Evolutionary conservation across 768 basidiomycete species (phyloP), one percentile per base, ranked within the genome.

Genomic region (Macrocybe gigantea): DNA sequence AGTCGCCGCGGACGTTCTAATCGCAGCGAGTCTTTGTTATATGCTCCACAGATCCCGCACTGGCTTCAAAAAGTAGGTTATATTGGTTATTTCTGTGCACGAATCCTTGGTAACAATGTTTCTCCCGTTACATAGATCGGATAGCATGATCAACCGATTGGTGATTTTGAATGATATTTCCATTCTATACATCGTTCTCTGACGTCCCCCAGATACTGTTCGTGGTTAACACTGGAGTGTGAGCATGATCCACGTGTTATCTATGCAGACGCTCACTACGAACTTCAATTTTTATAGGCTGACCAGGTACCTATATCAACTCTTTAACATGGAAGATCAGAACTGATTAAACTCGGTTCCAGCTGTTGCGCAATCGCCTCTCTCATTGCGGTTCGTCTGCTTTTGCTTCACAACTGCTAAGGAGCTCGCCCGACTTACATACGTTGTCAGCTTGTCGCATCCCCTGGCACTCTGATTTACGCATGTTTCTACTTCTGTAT

Each of bases 401-500:
- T 5, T 42, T 13, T 9, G 33, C 14, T 29, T 31, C 48, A 15
- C 39, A 9, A 22, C 22, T 22, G 22, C 22, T 22, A 1, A 22
- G 22, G 22, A 4, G 4, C 22, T 22, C 22, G 22, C 22, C 22
- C 22, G 4, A 22, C 22, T 22, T 22, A 22, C 22, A 22, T 35
- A 9, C 45, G 7, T 38, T 12, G 33, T 36, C 43, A 70, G 68
- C 54, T 70, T 6, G 49, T 65, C 13, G 74, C 69, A 59, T 77
- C 66, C n/a, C 65, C 56, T 3, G 38, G 62, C 29, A 71, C 72
- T 2, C 66, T 77, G 48, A 61, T 77, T 44, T 80, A 79, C 54
- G 70, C 75, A 7, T 44, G 64, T 1, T 80, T 79, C 59, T 80
- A 76, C 59, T 79, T 76, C 56, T 72, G 68, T 53, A 68, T 78